phyloP scores from a whole-genome alignment of 768 basidiomycete species.

The Suillus paluster region DNA sequence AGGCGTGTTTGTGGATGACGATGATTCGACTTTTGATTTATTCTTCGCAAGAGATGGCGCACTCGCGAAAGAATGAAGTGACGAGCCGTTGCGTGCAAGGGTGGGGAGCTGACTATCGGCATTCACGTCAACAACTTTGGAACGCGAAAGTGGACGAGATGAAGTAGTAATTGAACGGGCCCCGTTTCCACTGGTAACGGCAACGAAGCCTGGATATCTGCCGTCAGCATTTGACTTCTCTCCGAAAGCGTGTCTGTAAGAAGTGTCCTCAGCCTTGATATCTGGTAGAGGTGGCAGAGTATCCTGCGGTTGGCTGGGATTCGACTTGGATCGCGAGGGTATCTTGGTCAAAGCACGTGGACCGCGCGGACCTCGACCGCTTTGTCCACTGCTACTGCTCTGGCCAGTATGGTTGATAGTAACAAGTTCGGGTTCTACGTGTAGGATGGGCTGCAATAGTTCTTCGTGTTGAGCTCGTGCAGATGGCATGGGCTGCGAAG shows the following conservation, averaged over 20 bases:
- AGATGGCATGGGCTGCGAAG: slow-evolving; percentile 13
- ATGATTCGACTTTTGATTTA: slow-evolving; percentile 4
- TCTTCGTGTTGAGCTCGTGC: slow-evolving; percentile 7
- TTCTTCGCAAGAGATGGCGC: slow-evolving; percentile 2
- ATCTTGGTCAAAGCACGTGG: slow-evolving; percentile 43
- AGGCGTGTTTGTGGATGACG: too few relatives aligned
- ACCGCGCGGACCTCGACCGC: slow-evolving; percentile 46
- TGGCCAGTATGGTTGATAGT: slow-evolving; percentile 20
- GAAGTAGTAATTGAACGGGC: background rate
- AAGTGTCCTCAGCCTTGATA: slow-evolving; percentile 2
- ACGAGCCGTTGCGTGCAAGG: slow-evolving; percentile 7
- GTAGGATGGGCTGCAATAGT: slow-evolving; percentile 3
- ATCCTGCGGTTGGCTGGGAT: slow-evolving; percentile 23
- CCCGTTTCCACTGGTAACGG: slow-evolving; percentile 9
- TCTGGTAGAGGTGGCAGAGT: slow-evolving; percentile 9
- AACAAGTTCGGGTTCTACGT: slow-evolving; percentile 9
- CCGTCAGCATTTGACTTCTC: slow-evolving; percentile 22
- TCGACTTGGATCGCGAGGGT: slow-evolving; percentile 28
- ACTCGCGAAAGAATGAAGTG: slow-evolving; percentile 8
- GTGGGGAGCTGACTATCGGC: slow-evolving; percentile 9
- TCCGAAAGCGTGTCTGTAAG: slow-evolving; percentile 9
- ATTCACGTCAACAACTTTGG: slow-evolving; percentile 15
- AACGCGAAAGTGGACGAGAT: slow-evolving; percentile 5
- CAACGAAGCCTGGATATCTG: slow-evolving; percentile 4
- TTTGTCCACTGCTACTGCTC: slow-evolving; percentile 36